phyloP scores from a whole-genome alignment of 179 eudicot species.

The Nepenthes alata region DNA sequence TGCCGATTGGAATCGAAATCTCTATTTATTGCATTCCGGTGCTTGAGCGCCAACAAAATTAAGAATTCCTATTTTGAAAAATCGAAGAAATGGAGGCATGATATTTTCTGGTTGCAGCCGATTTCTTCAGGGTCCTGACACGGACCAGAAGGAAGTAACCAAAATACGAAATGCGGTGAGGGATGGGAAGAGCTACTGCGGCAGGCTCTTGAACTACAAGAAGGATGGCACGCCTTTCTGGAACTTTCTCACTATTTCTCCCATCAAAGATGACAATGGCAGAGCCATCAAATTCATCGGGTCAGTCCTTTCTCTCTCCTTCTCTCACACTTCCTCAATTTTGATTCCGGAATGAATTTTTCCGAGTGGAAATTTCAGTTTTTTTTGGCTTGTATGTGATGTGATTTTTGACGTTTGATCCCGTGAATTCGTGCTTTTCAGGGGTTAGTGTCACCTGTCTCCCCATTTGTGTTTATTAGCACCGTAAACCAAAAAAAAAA shows the following conservation, averaged over 20 bases:
- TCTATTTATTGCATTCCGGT: neutral
- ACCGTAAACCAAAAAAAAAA: too few species aligned
- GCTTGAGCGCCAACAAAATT: neutral
- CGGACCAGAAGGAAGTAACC: conserved; percentile 77
- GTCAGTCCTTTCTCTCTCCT: conserved; percentile 17
- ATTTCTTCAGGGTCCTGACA: conserved; percentile 83
- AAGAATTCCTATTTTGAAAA: neutral
- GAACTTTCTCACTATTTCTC: conserved; percentile 92
- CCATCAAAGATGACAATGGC: conserved; percentile 76
- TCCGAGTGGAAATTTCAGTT: neutral
- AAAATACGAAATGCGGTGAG: conserved; percentile 63
- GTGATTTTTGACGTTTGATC: too few species aligned
- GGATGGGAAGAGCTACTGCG: conserved; percentile 80
- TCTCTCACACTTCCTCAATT: too few species aligned
- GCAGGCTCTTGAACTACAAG: conserved; percentile 82
- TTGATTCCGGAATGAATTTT: too few species aligned
- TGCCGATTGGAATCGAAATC: neutral
- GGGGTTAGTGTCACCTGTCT: too few species aligned
- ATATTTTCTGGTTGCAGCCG: conserved; percentile 46
- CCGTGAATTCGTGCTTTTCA: too few species aligned
- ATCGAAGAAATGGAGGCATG: too few species aligned
- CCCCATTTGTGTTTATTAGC: too few species aligned
- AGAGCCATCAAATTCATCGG: conserved; percentile 84
- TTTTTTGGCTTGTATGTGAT: neutral
- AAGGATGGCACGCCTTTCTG: conserved; percentile 95